Evolutionary conservation across 148 eudicot species (phyloP).

Genomic region (Rheum nobile): DNA sequence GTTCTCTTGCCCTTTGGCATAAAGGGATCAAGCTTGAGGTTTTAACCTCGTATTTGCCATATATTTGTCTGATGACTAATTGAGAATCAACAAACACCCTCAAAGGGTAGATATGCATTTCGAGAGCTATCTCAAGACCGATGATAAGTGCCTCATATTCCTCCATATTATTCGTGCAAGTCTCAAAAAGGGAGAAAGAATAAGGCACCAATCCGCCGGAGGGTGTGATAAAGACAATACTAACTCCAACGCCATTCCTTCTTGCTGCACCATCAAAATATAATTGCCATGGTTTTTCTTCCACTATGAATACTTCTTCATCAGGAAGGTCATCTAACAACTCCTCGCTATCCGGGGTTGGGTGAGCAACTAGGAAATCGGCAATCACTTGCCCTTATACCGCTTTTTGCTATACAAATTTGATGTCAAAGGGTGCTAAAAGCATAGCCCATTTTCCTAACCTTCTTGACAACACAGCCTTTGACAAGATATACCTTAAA

Average conservation of each 20-base stretch:
- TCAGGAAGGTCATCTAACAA: neutral
- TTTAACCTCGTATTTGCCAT: neutral
- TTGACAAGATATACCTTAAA: neutral
- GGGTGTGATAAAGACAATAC: neutral
- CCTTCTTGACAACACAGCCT: neutral
- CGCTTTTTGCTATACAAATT: neutral
- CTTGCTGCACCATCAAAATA: neutral
- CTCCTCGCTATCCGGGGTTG: neutral
- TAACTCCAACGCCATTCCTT: neutral
- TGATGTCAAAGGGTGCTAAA: neutral
- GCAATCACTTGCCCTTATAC: neutral
- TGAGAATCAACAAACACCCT: neutral
- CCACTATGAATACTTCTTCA: neutral
- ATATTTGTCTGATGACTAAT: neutral
- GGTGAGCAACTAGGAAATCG: neutral
- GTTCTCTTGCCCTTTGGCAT: neutral
- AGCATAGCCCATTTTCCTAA: neutral
- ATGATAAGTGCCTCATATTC: neutral
- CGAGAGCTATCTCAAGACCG: neutral
- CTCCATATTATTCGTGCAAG: neutral
- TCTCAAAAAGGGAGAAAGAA: neutral
- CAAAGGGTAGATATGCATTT: neutral
- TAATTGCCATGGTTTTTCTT: neutral
- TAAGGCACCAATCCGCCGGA: neutral
- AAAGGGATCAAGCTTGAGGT: neutral